Percentiles rank a stretch among this genome's conserved stretches.
These are phyloP conservation scores for Moricandia moricandioides DNA, from an alignment of 345 rosid species.

Conservation along the genomic window DNA sequence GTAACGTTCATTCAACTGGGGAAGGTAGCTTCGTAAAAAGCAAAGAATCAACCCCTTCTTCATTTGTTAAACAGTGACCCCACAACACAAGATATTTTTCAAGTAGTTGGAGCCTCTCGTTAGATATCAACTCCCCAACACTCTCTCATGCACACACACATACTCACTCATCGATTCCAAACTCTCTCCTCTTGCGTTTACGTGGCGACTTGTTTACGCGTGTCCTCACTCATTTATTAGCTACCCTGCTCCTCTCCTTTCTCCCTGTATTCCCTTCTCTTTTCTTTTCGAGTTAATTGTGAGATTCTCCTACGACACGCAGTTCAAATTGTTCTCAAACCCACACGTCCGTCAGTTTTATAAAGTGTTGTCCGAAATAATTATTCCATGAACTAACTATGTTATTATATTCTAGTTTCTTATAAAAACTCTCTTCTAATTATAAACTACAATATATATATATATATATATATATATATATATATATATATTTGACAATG, in stretches of 20 bases:
- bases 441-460: too few species aligned
- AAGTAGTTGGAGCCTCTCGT: slow-evolving; percentile 22
- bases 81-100: neutral
- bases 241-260: neutral
- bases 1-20: slow-evolving; percentile 26
- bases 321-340: neutral
- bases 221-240: slow-evolving; percentile 22
- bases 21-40: slow-evolving; percentile 34
- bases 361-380: neutral
- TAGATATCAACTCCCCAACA: slow-evolving; percentile 41
- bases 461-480: too few species aligned
- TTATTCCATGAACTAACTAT: neutral
- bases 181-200: slow-evolving; percentile 23
- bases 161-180: slow-evolving; percentile 8
- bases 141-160: neutral
- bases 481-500: neutral
- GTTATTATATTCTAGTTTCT: neutral
- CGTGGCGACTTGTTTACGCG: slow-evolving; percentile 40
- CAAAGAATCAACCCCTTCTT: neutral
- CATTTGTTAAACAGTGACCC: slow-evolving; percentile 1
- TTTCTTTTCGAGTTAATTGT: neutral
- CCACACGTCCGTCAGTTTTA: slow-evolving; percentile 5
- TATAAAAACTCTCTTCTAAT: neutral
- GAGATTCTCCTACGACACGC: slow-evolving; percentile 3
- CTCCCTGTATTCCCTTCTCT: neutral